Base-by-base conservation (phyloP, 441 rosid species). In the Populus hybrid region DNA sequence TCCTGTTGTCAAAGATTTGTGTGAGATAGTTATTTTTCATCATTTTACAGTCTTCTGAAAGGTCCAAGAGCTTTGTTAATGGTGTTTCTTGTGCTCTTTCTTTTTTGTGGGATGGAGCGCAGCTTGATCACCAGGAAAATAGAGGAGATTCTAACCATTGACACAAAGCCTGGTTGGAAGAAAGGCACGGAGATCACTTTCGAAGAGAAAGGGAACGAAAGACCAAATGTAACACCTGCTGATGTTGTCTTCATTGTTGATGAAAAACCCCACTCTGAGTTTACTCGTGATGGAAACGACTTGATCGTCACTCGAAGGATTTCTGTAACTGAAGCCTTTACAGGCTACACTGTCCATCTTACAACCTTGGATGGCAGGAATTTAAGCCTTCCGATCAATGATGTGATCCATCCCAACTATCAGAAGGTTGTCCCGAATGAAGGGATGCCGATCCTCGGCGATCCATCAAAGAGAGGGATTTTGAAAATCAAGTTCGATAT, bases 221-320 rank as follows among this genome's bases (percentile, higher is more conserved):
- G 81, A n/a, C 82, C 86, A 0, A 89, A 88, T 30, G 53, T 80
- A 72, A 75, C 84, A 72, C 88, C 93, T 7, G 79, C 92, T 0
- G 92, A 90, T 64, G 88, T 90, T 1, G 74, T 87, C 16, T 88
- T 90, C 79, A 86, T 87, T 57, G 75, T 90, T 5, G 92, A 90
- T 6, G 93, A 90, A 82, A 90, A 87, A 82, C 93, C 90, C 34
- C 92, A 90, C 12, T 8, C 85, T 23, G 67, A 85, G 64, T 90
- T 87, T 82, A 88, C 86, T 81, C 85, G 93, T 80, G 92, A 88
- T 2, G 90, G 90, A 6, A 88, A 90, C 36, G 93, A 90, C 75
- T 90, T 90, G 40, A 72, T 86, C 23, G 74, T 81, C 2, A 83
- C 83, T 32, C 90, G 82, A 71, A 86, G 83, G 82, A 79, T 87